Conservation (phyloP, 2,329 filamentous ascomycete species). For the Epichloe gansuensis region DNA sequence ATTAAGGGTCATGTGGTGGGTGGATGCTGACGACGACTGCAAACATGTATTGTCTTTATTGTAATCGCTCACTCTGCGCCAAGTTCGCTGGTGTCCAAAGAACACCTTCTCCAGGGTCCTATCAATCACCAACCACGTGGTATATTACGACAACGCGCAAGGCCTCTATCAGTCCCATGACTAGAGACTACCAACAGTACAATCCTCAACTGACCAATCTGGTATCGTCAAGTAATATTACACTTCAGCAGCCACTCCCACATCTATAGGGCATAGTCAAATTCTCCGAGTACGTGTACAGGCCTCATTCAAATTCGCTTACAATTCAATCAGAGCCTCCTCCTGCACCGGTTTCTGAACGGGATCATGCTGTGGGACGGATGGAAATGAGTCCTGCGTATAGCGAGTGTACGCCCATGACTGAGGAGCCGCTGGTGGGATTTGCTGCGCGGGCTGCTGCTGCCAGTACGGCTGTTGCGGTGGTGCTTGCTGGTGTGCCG, state of each 20-base stretch:
- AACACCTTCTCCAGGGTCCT: too few relatives aligned
- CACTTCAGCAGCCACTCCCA: neutral
- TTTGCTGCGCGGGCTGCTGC: slow-evolving; percentile 19
- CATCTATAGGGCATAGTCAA: neutral
- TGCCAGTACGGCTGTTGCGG: slow-evolving; percentile 22
- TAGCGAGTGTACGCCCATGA: slow-evolving; percentile 38
- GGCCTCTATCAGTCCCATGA: neutral
- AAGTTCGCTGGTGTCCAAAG: neutral
- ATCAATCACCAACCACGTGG: too few relatives aligned
- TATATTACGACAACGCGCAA: neutral
- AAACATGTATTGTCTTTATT: neutral
- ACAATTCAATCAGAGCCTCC: slow-evolving; percentile 73
- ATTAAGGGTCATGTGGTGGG: neutral
- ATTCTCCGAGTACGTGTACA: neutral
- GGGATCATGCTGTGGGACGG: slow-evolving; percentile 37
- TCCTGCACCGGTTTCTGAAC: slow-evolving; percentile 44
- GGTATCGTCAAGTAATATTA: neutral
- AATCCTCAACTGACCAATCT: neutral
- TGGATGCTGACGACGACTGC: neutral
- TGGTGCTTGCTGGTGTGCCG: slow-evolving; percentile 15
- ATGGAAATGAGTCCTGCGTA: slow-evolving; percentile 51
- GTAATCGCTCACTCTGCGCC: neutral
- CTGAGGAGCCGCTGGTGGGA: slow-evolving; percentile 24
- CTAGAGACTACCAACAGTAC: too few relatives aligned
- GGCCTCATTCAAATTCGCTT: slow-evolving; percentile 4